phyloP scores from a whole-genome alignment of 2,329 filamentous ascomycete species.

The Exophiala aquamarina region DNA sequence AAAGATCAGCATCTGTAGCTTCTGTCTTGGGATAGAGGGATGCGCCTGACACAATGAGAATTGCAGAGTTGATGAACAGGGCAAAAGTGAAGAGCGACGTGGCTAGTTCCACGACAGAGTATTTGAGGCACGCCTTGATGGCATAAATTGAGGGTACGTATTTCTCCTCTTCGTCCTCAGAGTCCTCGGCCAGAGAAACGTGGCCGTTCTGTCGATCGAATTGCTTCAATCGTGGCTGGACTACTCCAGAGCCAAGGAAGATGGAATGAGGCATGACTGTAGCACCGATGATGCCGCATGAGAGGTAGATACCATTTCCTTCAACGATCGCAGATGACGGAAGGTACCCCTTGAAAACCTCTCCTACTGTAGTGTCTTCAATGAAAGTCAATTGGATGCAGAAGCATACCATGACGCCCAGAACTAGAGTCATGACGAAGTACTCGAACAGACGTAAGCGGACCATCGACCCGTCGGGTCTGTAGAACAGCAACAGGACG shows the following conservation, averaged over 20 bases:
- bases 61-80: conserved; percentile 79
- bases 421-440: conserved; percentile 54
- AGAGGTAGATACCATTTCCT: conserved; percentile 55
- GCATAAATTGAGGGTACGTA: conserved; percentile 72
- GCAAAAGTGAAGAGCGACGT: conserved; percentile 79
- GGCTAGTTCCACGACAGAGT: conserved; percentile 69
- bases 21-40: conserved; percentile 65
- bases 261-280: conserved; percentile 63
- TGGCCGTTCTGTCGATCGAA: conserved; percentile 45
- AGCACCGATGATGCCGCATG: conserved; percentile 53
- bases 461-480: conserved; percentile 52
- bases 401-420: conserved; percentile 58
- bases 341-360: conserved; percentile 57
- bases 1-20: conserved; percentile 72
- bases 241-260: conserved; percentile 57
- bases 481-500: conserved; percentile 57
- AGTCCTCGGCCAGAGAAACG: conserved; percentile 9
- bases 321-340: conserved; percentile 54
- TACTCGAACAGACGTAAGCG: conserved; percentile 54
- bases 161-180: conserved; percentile 51
- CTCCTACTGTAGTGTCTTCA: conserved; percentile 47
- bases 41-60: conserved; percentile 78
- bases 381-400: conserved; percentile 58
- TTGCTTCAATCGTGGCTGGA: conserved; percentile 53
- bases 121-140: conserved; percentile 72